phyloP scores from a whole-genome alignment of 805 yeast species.

The Candida odintsovae region DNA sequence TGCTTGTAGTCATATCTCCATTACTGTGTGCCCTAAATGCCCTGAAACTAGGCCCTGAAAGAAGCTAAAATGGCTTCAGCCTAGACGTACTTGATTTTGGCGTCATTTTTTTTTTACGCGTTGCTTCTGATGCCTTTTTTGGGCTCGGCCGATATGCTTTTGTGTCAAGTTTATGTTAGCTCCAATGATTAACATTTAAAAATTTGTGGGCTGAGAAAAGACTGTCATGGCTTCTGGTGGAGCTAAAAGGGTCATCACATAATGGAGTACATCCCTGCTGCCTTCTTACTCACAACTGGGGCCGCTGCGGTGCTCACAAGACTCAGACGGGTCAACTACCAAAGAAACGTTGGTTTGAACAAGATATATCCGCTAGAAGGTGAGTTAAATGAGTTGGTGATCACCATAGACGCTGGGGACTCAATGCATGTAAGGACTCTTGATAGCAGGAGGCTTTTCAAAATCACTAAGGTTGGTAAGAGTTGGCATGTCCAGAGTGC shows the following conservation, averaged over 20 bases:
- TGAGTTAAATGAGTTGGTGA: conserved; percentile 2
- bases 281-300: neutral
- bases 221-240: no score
- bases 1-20: neutral
- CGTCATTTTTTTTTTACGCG: neutral
- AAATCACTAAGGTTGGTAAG: conserved; percentile 7
- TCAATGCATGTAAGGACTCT: conserved; percentile 21
- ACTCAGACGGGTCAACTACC: conserved; percentile 1
- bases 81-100: neutral
- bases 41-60: no score
- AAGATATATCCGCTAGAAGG: conserved; percentile 2
- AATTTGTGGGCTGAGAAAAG: no score
- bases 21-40: neutral
- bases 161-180: neutral
- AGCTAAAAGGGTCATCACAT: no score
- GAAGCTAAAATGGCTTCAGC: no score
- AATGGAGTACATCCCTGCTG: neutral
- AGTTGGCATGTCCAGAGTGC: conserved; percentile 15
- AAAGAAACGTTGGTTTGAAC: conserved; percentile 1
- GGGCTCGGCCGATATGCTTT: neutral
- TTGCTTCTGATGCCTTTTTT: no score
- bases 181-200: no score
- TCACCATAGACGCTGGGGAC: conserved; percentile 24
- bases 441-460: conserved; percentile 18
- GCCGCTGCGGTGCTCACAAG: neutral